Conservation (phyloP, 2,329 filamentous ascomycete species). For the Chrysoporthe austroafricana region DNA sequence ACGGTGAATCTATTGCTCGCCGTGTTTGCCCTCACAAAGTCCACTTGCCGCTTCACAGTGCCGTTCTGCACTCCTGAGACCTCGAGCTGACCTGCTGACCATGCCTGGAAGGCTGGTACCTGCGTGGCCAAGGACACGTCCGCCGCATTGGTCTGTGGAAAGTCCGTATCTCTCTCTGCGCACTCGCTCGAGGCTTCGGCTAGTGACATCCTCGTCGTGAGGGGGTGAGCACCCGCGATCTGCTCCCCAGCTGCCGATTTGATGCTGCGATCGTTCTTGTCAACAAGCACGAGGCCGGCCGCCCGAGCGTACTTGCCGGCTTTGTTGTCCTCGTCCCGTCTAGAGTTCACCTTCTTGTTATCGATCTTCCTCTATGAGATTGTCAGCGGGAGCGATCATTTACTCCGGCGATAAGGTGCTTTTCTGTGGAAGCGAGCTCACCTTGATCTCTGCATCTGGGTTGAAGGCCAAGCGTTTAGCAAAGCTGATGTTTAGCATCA, state of each 20-base stretch:
- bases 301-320: neutral
- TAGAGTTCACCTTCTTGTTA: neutral
- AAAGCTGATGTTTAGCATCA: neutral
- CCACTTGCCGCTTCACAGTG: neutral
- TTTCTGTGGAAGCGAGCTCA: neutral
- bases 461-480: constrained; percentile 1
- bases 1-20: neutral
- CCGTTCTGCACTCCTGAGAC: neutral
- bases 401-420: neutral
- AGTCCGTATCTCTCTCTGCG: neutral
- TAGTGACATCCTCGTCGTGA: neutral
- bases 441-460: constrained; percentile 1
- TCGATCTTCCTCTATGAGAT: neutral
- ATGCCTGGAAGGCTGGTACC: neutral
- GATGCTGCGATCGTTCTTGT: constrained; percentile 4
- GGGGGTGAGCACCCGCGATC: neutral
- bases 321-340: neutral
- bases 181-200: neutral
- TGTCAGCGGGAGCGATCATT: neutral
- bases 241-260: neutral
- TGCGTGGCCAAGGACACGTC: neutral
- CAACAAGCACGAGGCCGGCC: neutral
- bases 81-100: neutral
- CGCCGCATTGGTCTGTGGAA: neutral
- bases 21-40: neutral